These are phyloP conservation scores for Plantago rigida DNA, from an alignment of 305 asterid genomes.

Conservation along the genomic window DNA sequence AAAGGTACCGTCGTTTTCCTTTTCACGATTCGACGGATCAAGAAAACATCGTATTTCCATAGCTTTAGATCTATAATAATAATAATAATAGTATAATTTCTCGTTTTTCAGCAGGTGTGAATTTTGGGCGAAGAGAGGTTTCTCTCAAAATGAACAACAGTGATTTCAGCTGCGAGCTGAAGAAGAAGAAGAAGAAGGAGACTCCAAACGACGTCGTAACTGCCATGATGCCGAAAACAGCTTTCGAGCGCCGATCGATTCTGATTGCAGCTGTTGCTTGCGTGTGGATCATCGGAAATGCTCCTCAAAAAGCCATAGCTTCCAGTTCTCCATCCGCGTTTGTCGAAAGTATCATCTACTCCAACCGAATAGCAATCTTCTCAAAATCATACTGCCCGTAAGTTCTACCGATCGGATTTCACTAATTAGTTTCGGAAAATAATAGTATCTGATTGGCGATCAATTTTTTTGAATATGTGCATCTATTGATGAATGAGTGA, in stretches of 20 bases:
- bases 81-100: neutral
- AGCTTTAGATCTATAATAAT: neutral
- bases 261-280: constrained; percentile 46
- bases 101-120: constrained; percentile 26
- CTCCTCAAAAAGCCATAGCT: constrained; percentile 45
- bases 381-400: constrained; percentile 97
- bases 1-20: constrained; percentile 17
- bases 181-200: constrained; percentile 22
- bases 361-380: constrained; percentile 74
- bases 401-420: constrained; percentile 16
- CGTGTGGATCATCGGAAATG: constrained; percentile 35
- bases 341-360: constrained; percentile 71
- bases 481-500: neutral
- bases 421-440: too few relatives aligned
- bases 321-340: constrained; percentile 78
- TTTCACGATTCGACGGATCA: neutral
- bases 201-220: constrained; percentile 22
- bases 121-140: constrained; percentile 24
- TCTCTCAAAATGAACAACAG: constrained; percentile 28
- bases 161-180: constrained; percentile 24
- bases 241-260: constrained; percentile 35
- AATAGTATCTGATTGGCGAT: too few relatives aligned
- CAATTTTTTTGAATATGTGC: neutral
- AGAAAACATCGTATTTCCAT: too few relatives aligned
- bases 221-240: constrained; percentile 27